Percentiles rank a stretch among this genome's conserved stretches.
phyloP scores from a whole-genome alignment of 2,329 filamentous ascomycete genomes.

The Pseudocercospora ulei region DNA sequence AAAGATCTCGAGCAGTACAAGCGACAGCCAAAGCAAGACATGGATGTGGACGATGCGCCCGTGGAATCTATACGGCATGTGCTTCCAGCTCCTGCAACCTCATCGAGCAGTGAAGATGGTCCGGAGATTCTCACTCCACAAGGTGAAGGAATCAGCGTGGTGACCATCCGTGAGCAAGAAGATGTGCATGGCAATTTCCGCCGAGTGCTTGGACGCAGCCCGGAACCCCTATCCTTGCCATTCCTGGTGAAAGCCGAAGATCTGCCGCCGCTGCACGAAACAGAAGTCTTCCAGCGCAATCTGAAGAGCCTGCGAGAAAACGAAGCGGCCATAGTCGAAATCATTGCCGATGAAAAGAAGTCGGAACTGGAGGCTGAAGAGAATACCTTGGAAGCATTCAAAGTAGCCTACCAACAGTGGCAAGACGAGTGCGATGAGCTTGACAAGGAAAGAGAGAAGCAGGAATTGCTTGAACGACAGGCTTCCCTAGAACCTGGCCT shows the following conservation, averaged over 20 bases:
- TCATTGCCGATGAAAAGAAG: constrained; percentile 24
- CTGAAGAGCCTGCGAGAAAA: constrained; percentile 31
- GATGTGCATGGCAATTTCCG: constrained; percentile 16
- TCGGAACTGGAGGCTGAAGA: constrained; percentile 31
- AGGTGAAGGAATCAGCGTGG: constrained; percentile 25
- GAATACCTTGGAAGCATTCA: constrained; percentile 30
- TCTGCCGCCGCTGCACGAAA: constrained; percentile 36
- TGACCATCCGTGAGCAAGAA: constrained; percentile 25
- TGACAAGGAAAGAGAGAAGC: constrained; percentile 37
- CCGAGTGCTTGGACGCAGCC: constrained; percentile 31
- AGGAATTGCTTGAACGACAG: constrained; percentile 33
- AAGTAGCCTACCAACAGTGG: constrained; percentile 37
- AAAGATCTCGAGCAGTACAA: constrained; percentile 27
- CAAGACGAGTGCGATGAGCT: constrained; percentile 36
- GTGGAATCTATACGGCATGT: constrained; percentile 2
- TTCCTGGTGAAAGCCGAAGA: constrained; percentile 37
- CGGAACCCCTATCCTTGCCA: constrained; percentile 39
- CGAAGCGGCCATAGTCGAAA: constrained; percentile 34
- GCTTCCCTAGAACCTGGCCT: constrained; percentile 31
- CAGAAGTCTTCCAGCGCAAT: constrained; percentile 34
- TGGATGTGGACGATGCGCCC: constrained; percentile 24
- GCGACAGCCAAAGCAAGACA: constrained; percentile 24
- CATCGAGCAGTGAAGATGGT: constrained; percentile 30
- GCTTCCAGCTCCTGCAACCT: constrained; percentile 22
- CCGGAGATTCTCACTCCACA: constrained; percentile 31